Percentiles rank a stretch among this genome's conserved stretches.
Conservation (phyloP, 768 basidiomycete species). For the Kwoniella botswanensis region DNA sequence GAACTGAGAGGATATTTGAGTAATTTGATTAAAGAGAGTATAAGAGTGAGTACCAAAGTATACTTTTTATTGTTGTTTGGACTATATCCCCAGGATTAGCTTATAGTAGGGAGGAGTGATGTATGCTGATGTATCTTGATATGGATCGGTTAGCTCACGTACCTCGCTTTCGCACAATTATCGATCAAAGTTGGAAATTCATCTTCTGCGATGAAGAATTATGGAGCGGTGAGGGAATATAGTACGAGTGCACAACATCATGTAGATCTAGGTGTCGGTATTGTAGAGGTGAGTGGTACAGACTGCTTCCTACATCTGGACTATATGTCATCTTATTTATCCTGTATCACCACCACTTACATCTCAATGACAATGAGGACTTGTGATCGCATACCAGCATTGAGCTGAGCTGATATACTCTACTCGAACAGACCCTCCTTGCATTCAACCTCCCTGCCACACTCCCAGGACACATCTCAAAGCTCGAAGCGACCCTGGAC, state of each 20-base stretch:
- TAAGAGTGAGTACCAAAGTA: constrained; percentile 68
- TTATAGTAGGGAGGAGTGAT: too few relatives aligned
- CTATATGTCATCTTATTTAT: not conserved
- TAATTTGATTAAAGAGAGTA: constrained; percentile 99
- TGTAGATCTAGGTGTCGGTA: constrained; percentile 77
- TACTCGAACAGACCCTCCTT: constrained; percentile 19
- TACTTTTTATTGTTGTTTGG: not conserved
- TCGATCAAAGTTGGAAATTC: constrained; percentile 76
- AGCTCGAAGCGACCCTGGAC: constrained; percentile 90
- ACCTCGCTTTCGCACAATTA: constrained; percentile 79
- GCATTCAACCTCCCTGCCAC: constrained; percentile 23
- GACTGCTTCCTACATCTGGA: too few relatives aligned
- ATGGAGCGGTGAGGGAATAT: constrained; percentile 90
- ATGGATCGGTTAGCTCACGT: constrained; percentile 34
- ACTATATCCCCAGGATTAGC: too few relatives aligned
- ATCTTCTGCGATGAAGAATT: constrained; percentile 73
- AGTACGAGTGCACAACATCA: constrained; percentile 89
- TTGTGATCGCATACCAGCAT: too few relatives aligned
- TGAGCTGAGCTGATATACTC: too few relatives aligned
- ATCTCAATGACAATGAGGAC: not conserved
- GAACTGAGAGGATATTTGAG: constrained; percentile 93
- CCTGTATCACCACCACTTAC: not conserved
- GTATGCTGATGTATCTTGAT: too few relatives aligned
- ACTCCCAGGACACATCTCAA: constrained; percentile 90
- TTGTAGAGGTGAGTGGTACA: constrained; percentile 57